These are phyloP conservation scores for Trametes cinnabarina DNA, from an alignment of 768 basidiomycete genomes.

Conservation along the genomic window DNA sequence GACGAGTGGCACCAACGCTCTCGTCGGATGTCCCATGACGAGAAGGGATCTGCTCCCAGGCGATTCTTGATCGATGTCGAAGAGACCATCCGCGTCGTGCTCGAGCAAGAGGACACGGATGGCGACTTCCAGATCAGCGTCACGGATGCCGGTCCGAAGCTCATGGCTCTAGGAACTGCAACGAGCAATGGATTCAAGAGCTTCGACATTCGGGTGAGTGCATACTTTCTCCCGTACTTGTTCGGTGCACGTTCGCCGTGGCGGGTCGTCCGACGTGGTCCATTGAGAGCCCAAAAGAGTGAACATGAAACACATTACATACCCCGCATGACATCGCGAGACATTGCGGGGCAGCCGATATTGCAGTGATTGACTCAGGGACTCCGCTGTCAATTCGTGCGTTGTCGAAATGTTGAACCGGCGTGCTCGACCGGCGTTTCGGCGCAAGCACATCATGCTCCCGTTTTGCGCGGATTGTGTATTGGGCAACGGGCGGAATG, in stretches of 20 bases:
- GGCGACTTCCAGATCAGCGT: conserved; percentile 96
- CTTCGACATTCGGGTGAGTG: conserved; percentile 85
- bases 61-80: conserved; percentile 97
- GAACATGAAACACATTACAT: neutral
- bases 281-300: neutral
- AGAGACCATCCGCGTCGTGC: conserved; percentile 92
- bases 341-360: conserved; percentile 4
- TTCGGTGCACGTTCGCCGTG: neutral
- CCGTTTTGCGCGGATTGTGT: no score
- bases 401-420: conserved; percentile 4
- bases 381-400: conserved; percentile 11
- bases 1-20: conserved; percentile 72
- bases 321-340: neutral
- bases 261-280: neutral
- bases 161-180: conserved; percentile 93
- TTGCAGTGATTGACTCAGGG: neutral
- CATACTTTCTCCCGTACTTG: neutral
- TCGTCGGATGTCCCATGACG: conserved; percentile 89
- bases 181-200: conserved; percentile 98
- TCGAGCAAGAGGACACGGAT: conserved; percentile 98
- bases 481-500: no score
- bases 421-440: neutral
- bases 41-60: conserved; percentile 78
- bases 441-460: neutral
- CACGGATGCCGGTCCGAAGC: conserved; percentile 94